These are phyloP conservation scores for Lactarius akahatsu DNA, from an alignment of 768 basidiomycete species.

Conservation along the genomic window DNA sequence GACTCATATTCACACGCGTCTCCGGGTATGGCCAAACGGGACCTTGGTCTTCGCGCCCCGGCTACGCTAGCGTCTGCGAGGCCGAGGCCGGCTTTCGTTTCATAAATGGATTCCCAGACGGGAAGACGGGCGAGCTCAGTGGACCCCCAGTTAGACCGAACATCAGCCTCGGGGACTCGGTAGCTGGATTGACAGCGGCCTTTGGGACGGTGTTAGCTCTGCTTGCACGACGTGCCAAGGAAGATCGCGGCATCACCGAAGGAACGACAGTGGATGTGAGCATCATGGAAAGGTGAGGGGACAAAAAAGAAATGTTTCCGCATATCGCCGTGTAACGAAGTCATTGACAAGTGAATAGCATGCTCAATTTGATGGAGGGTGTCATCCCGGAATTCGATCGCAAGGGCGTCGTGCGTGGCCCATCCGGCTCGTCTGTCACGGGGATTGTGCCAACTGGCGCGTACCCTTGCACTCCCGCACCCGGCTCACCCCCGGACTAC, in stretches of 20 bases:
- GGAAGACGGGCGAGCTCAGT: conserved; percentile 49
- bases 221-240: conserved; percentile 44
- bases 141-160: conserved; percentile 71
- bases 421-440: conserved; percentile 72
- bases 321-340: not conserved
- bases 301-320: not conserved
- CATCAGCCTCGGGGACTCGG: conserved; percentile 69
- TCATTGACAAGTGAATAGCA: conserved; percentile 40
- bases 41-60: conserved; percentile 67
- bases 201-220: conserved; percentile 72
- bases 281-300: conserved; percentile 63
- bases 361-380: conserved; percentile 77
- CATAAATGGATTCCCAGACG: conserved; percentile 65
- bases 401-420: conserved; percentile 68
- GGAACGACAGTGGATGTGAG: conserved; percentile 72
- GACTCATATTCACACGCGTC: conserved; percentile 86
- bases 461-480: conserved; percentile 59
- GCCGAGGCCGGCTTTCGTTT: conserved; percentile 73
- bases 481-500: conserved; percentile 46
- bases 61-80: conserved; percentile 74
- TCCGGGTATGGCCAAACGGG: conserved; percentile 77
- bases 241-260: conserved; percentile 33
- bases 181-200: conserved; percentile 70
- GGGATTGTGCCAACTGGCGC: conserved; percentile 77
- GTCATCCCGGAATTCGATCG: conserved; percentile 75